Evolutionary conservation across 2,329 filamentous ascomycete genomes (phyloP), one percentile per base, ranked within the genome.

Genomic region (Penicillium sp.): DNA sequence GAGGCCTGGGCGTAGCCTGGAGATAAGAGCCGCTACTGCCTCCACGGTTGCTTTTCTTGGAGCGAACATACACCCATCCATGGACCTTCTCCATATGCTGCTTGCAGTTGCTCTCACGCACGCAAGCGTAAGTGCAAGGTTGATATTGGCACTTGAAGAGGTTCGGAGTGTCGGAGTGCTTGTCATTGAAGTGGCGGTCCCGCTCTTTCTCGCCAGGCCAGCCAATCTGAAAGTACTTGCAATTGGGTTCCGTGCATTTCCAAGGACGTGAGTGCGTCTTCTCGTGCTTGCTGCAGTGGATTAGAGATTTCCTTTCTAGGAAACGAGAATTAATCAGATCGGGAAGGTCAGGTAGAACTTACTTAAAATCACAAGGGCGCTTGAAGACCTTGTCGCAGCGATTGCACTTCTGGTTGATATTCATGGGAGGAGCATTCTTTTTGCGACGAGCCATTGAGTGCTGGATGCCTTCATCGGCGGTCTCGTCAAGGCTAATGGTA

Each of bases 21-120:
- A 56, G 74, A 24, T 77, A 76, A 49, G 77, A 75, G 61, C 69
- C 54, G 34, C 73, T 58, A 41, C 63, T 64, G 49, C 68, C 67
- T 47, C 81, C 84, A 75, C 88, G 89, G 69, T 89, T 88, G 67
- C 94, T 96, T 72, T 88, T 92, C 82, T 96, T 96, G 54, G 90
- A 93, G 59, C 93, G 88, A 51, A 92, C 82, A 63, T 96, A 96
- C n/a, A 81, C 80, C 88, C 90, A 96, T 53, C 86, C 86, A 66
- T 97, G 92, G 0, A 90, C 88, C 74, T 96, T 96, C 78, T 97
- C 93, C 92, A 96, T 96, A 75, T 97, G 92, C 74, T 96, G 93
- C 72, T 96, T 96, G 82, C 90, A 95, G 74, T 97, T 97, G 58
- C 89, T 94, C 76, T 96, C 89, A 53, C 92, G 87, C 80, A 97